These are phyloP conservation scores for Myxozyma geophila DNA, from an alignment of 805 yeast genomes.

Conservation along the genomic window DNA sequence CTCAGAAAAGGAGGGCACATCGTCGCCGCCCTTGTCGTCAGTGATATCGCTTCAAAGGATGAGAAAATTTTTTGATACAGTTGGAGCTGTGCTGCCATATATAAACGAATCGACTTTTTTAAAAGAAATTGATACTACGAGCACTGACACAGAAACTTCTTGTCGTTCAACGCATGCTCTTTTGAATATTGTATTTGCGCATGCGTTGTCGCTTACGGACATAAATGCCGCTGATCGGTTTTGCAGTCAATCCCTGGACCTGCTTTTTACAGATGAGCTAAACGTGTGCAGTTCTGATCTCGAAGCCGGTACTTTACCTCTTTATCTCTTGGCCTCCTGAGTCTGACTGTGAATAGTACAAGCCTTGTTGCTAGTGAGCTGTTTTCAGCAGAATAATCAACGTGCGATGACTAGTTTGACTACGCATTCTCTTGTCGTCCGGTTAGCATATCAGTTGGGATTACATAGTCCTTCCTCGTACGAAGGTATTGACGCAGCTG, in stretches of 20 bases:
- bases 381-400: conserved; percentile 4
- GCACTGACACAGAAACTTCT: neutral
- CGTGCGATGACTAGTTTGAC: conserved; percentile 4
- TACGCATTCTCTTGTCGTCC: conserved; percentile 3
- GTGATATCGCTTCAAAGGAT: neutral
- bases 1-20: neutral
- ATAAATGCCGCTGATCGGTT: neutral
- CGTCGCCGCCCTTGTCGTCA: neutral
- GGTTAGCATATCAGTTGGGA: neutral
- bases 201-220: neutral
- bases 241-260: neutral
- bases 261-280: neutral
- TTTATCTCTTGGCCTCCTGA: neutral
- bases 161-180: neutral
- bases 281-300: neutral
- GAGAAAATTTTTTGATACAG: neutral
- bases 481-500: neutral
- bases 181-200: neutral
- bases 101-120: neutral
- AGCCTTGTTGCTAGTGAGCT: neutral
- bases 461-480: neutral
- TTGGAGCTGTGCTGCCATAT: conserved; percentile 2
- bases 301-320: neutral
- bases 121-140: neutral
- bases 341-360: neutral